Conservation (phyloP, 345 rosid species). For the Psidium guajava region DNA sequence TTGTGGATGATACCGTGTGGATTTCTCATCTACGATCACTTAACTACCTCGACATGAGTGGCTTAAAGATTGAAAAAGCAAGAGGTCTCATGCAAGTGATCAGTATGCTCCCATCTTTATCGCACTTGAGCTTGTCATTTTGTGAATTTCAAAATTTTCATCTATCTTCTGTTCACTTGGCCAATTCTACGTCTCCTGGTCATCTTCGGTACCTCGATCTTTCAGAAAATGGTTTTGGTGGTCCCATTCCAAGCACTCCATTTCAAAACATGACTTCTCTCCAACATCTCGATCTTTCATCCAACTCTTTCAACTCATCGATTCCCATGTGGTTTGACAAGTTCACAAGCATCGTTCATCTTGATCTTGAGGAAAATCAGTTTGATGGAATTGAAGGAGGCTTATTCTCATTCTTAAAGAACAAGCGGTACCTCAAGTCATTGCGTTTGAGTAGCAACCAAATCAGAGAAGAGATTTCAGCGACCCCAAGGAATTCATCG, state of each 20-base stretch:
- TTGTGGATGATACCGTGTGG: neutral
- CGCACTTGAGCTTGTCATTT: neutral
- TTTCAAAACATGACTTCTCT: neutral
- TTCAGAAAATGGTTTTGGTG: too few relatives aligned
- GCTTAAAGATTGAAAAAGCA: neutral
- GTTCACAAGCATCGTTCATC: neutral
- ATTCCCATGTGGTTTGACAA: neutral
- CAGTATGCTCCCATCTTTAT: neutral
- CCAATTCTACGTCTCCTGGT: neutral
- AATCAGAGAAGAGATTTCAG: neutral
- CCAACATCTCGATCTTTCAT: neutral
- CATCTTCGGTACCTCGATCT: neutral
- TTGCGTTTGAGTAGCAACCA: accelerated
- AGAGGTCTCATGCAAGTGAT: neutral
- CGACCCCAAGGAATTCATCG: neutral
- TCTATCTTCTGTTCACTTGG: neutral
- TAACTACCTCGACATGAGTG: neutral
- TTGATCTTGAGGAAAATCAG: accelerated
- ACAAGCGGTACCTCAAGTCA: neutral
- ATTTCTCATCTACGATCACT: neutral
- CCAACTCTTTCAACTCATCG: neutral
- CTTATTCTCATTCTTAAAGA: too few relatives aligned
- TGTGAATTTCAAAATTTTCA: neutral
- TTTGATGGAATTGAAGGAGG: neutral
- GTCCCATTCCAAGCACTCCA: neutral